These are phyloP conservation scores for Musa troglodytarum DNA, from an alignment of 176 grass and related monocot species.

Conservation along the genomic window DNA sequence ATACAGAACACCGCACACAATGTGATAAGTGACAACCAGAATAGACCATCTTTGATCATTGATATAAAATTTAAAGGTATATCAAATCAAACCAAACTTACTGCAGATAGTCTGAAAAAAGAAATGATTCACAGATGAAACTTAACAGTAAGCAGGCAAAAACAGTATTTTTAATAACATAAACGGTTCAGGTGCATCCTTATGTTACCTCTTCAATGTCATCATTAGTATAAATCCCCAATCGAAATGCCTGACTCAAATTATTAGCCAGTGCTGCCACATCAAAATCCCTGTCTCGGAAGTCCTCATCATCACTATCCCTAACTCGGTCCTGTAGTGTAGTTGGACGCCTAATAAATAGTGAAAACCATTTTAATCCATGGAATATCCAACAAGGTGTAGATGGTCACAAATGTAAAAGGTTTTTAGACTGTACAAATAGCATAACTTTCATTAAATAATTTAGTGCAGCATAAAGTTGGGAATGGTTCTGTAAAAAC, in stretches of 20 bases:
- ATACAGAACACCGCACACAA: too few relatives aligned
- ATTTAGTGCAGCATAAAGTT: background rate
- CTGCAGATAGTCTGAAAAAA: too few relatives aligned
- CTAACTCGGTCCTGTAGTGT: conserved; percentile 84
- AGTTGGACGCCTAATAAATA: conserved; percentile 60
- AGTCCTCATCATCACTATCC: conserved; percentile 97
- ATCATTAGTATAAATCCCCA: conserved; percentile 74
- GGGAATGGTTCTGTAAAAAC: background rate
- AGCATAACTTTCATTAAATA: background rate
- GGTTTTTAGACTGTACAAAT: background rate
- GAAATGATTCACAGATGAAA: background rate
- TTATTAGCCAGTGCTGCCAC: conserved; percentile 92
- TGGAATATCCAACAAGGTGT: background rate
- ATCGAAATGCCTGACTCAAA: conserved; percentile 86
- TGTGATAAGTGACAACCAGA: too few relatives aligned
- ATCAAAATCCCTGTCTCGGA: conserved; percentile 87
- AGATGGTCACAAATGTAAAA: background rate
- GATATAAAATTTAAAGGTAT: too few relatives aligned
- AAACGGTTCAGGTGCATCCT: conserved; percentile 1
- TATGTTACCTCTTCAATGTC: conserved; percentile 75
- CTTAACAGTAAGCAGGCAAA: background rate
- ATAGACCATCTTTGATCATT: too few relatives aligned
- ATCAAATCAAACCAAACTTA: too few relatives aligned
- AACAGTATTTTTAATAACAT: background rate
- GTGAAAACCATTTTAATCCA: background rate